Evolutionary conservation across 768 basidiomycete genomes (phyloP).

Genomic region (Fomitopsis serialis): DNA sequence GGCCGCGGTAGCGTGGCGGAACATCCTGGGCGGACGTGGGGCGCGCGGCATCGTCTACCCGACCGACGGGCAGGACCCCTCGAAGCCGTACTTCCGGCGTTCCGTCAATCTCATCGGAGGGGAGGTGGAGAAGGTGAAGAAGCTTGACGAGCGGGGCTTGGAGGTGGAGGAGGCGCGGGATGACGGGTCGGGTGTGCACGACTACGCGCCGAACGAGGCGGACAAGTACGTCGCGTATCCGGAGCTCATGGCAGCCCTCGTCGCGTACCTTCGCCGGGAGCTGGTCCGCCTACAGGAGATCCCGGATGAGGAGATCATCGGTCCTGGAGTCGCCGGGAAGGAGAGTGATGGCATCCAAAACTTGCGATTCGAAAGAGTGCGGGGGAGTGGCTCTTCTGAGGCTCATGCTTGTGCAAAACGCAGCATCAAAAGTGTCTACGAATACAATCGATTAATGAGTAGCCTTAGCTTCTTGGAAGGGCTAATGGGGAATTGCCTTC

Average conservation of each 20-base stretch:
- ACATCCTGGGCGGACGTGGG: slow-evolving; percentile 81
- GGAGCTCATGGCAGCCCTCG: slow-evolving; percentile 65
- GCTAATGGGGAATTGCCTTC: too few relatives aligned
- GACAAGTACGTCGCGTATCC: slow-evolving; percentile 72
- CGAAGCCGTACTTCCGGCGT: slow-evolving; percentile 41
- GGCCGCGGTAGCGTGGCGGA: slow-evolving; percentile 87
- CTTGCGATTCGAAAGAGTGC: slow-evolving; percentile 26
- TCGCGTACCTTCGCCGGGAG: slow-evolving; percentile 68
- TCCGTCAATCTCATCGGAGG: slow-evolving; percentile 70
- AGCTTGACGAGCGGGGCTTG: slow-evolving; percentile 38
- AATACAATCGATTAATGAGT: too few relatives aligned
- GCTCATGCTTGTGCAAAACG: background rate
- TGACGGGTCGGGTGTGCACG: slow-evolving; percentile 68
- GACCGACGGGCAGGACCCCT: slow-evolving; percentile 12
- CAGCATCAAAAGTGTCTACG: too few relatives aligned
- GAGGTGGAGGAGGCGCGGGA: slow-evolving; percentile 56
- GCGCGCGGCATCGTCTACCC: slow-evolving; percentile 56
- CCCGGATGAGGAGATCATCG: slow-evolving; percentile 34
- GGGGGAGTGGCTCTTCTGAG: background rate
- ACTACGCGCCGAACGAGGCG: slow-evolving; percentile 55
- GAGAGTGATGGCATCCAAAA: slow-evolving; percentile 27
- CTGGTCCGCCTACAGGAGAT: slow-evolving; percentile 58
- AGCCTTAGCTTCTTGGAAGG: too few relatives aligned
- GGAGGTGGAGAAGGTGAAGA: slow-evolving; percentile 52
- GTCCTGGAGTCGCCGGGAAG: slow-evolving; percentile 25